These are phyloP conservation scores for Ulota crispa DNA, from an alignment of 225 moss, liverwort and hornwort species.

Conservation along the genomic window DNA sequence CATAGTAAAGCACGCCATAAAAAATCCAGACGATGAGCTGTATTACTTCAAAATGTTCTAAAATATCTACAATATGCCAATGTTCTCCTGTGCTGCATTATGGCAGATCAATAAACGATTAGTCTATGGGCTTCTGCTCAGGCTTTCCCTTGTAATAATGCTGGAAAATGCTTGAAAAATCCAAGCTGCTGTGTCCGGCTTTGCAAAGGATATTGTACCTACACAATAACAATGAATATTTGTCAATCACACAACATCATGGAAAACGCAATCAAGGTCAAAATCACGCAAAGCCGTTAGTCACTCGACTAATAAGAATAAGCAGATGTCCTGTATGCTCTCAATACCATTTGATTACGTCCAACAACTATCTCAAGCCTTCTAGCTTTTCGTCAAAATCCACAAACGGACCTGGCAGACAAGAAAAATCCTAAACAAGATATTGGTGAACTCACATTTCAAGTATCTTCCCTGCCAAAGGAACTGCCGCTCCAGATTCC, in stretches of 20 bases:
- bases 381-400: neutral
- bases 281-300: neutral
- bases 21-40: no score
- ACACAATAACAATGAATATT: neutral
- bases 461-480: conserved; percentile 60
- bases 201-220: conserved; percentile 74
- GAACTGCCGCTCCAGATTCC: conserved; percentile 61
- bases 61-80: neutral
- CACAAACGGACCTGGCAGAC: neutral
- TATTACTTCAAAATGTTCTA: neutral
- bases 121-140: conserved; percentile 27
- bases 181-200: conserved; percentile 60
- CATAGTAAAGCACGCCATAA: no score
- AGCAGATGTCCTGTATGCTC: neutral
- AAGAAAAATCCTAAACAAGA: neutral
- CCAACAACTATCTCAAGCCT: neutral
- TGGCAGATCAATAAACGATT: neutral
- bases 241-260: neutral
- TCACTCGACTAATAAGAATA: neutral
- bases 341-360: neutral
- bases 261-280: neutral
- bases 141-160: conserved; percentile 64
- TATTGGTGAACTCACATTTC: conserved; percentile 58
- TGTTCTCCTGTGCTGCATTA: neutral
- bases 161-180: conserved; percentile 82